phyloP scores from a whole-genome alignment of 2,329 filamentous ascomycete species.

The Podosphaera fusca region DNA sequence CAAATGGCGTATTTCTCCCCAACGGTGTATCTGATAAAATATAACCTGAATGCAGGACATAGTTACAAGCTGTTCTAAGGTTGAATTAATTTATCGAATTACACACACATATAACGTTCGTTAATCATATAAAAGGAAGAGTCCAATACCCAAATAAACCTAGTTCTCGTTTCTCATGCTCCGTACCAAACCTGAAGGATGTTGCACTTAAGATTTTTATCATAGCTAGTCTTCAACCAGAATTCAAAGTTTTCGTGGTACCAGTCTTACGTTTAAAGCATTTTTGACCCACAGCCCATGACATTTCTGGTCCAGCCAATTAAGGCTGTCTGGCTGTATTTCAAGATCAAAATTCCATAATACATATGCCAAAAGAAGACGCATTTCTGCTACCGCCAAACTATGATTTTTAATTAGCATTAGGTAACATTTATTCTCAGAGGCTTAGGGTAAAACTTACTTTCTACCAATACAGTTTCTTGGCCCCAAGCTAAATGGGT shows the following conservation, averaged over 20 bases:
- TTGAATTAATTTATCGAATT: too few relatives aligned
- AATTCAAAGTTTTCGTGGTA: neutral
- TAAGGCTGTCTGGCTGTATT: conserved; percentile 1
- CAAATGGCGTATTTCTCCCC: too few relatives aligned
- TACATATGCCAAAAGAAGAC: conserved; percentile 7
- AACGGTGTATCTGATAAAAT: too few relatives aligned
- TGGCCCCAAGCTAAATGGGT: conserved; percentile 5
- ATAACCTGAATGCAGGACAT: too few relatives aligned
- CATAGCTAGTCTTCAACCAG: neutral
- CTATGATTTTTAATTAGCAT: neutral
- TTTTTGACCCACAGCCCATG: conserved; percentile 4
- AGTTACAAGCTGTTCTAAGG: too few relatives aligned
- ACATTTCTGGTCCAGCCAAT: conserved; percentile 1
- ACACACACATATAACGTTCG: too few relatives aligned
- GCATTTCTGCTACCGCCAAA: conserved; percentile 6
- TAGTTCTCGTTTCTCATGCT: too few relatives aligned
- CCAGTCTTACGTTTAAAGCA: conserved; percentile 1
- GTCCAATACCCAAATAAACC: too few relatives aligned
- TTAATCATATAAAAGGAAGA: too few relatives aligned
- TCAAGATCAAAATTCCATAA: conserved; percentile 11
- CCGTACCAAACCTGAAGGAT: too few relatives aligned
- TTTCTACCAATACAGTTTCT: conserved; percentile 8
- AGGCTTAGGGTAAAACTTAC: conserved; percentile 1
- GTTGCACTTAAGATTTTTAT: too few relatives aligned
- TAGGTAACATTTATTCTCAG: neutral